Evolutionary conservation across 2,329 filamentous ascomycete species (phyloP).

Genomic region (Penicillium sp.): DNA sequence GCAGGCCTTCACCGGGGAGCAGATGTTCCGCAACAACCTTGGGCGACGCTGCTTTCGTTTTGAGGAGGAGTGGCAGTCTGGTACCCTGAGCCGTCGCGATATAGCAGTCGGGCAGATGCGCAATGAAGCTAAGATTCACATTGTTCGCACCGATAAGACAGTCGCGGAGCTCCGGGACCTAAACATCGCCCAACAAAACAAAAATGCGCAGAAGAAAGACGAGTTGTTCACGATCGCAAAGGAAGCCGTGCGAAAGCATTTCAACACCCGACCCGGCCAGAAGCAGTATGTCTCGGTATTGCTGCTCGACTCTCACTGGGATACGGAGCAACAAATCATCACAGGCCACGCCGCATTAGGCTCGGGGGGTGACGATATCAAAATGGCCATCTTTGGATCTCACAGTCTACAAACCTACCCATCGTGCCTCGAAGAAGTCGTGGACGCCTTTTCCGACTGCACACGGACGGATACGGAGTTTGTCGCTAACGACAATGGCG

Average conservation of each 20-base stretch:
- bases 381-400: slow-evolving; percentile 88
- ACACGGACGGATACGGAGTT: slow-evolving; percentile 79
- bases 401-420: slow-evolving; percentile 92
- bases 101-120: slow-evolving; percentile 71
- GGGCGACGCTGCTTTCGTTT: slow-evolving; percentile 85
- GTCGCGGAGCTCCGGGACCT: slow-evolving; percentile 79
- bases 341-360: slow-evolving; percentile 84
- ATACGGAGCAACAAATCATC: slow-evolving; percentile 67
- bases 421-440: slow-evolving; percentile 82
- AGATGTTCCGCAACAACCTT: slow-evolving; percentile 88
- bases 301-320: slow-evolving; percentile 87
- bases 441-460: slow-evolving; percentile 85
- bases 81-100: slow-evolving; percentile 76
- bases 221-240: slow-evolving; percentile 76
- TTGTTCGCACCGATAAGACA: slow-evolving; percentile 81
- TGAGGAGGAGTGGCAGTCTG: slow-evolving; percentile 91
- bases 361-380: slow-evolving; percentile 68
- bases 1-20: slow-evolving; percentile 95
- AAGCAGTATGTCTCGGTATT: slow-evolving; percentile 86
- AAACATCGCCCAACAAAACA: slow-evolving; percentile 75
- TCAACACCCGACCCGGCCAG: slow-evolving; percentile 72
- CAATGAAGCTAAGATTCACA: slow-evolving; percentile 86
- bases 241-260: slow-evolving; percentile 76
- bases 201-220: slow-evolving; percentile 66
- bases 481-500: slow-evolving; percentile 82